Evolutionary conservation across 192 early-diverging fungal genomes (phyloP).

Genomic region (Coemansia biformis): DNA sequence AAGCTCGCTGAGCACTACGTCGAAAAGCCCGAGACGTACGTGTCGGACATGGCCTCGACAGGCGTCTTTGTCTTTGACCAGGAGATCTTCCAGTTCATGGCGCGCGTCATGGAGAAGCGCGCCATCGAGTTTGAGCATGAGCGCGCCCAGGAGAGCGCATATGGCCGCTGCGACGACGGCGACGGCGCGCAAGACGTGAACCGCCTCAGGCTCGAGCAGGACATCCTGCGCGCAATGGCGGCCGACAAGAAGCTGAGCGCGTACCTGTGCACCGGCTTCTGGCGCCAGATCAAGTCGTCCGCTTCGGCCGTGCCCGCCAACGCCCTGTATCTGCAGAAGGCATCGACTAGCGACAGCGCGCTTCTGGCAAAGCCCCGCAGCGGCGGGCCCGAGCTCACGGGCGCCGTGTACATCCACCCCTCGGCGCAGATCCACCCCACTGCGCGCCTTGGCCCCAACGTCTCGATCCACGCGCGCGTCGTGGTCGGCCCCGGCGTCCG

Average conservation of each 20-base stretch:
- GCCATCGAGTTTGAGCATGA: conserved; percentile 41
- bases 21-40: conserved; percentile 94
- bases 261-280: conserved; percentile 80
- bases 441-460: conserved; percentile 94
- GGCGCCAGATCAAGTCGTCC: conserved; percentile 96
- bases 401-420: conserved; percentile 92
- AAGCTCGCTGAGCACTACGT: conserved; percentile 94
- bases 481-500: conserved; percentile 87
- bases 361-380: conserved; percentile 33
- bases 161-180: conserved; percentile 36
- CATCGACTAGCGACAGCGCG: conserved; percentile 59
- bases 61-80: conserved; percentile 92
- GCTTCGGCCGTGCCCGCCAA: conserved; percentile 92
- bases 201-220: conserved; percentile 83
- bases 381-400: conserved; percentile 72
- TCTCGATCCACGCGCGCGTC: conserved; percentile 86
- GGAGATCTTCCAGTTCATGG: conserved; percentile 83
- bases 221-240: conserved; percentile 82
- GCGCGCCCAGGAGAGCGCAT: conserved; percentile 54
- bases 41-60: conserved; percentile 91
- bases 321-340: conserved; percentile 84
- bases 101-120: conserved; percentile 68
- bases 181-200: conserved; percentile 54
- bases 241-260: conserved; percentile 80
- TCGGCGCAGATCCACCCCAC: conserved; percentile 88